A percentile compares a stretch with the other conserved stretches of the same genome.
phyloP scores from a whole-genome alignment of 352 stramenopile genomes.

The Hyaloperonospora brassicae region DNA sequence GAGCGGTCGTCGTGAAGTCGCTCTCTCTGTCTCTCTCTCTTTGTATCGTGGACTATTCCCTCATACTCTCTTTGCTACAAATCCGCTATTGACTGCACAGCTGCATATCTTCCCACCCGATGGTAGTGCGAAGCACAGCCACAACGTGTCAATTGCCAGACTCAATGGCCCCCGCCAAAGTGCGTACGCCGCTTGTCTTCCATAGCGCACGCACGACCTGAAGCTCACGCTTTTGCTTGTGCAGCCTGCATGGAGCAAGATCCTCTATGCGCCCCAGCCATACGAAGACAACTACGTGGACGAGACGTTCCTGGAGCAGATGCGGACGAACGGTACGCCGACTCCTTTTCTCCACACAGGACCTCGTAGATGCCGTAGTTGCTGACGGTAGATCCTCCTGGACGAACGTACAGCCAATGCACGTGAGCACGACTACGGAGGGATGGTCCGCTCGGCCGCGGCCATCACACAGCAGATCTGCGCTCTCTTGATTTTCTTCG shows the following conservation, averaged over 20 bases:
- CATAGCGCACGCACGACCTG: background rate
- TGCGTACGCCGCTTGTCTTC: conserved; percentile 5
- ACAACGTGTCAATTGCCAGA: too few relatives aligned
- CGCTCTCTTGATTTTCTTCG: conserved; percentile 84
- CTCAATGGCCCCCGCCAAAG: conserved; percentile 4
- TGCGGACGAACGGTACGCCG: conserved; percentile 80
- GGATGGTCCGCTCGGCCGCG: conserved; percentile 75
- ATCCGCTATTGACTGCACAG: too few relatives aligned
- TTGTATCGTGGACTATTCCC: too few relatives aligned
- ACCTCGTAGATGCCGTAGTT: background rate
- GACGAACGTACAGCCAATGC: conserved; percentile 49
- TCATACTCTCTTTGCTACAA: too few relatives aligned
- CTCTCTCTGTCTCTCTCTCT: too few relatives aligned
- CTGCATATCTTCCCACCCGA: too few relatives aligned
- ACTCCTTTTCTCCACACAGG: background rate
- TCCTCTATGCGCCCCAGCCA: conserved; percentile 81
- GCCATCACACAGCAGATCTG: conserved; percentile 87
- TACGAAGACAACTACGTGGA: conserved; percentile 90
- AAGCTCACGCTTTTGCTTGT: conserved; percentile 1
- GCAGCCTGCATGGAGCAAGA: conserved; percentile 67
- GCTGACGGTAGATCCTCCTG: background rate
- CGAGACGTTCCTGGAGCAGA: conserved; percentile 83
- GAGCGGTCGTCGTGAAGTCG: too few relatives aligned
- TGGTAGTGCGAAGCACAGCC: too few relatives aligned
- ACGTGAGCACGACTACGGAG: conserved; percentile 72